These are phyloP conservation scores for Seiridium cupressi DNA, from an alignment of 2,329 filamentous ascomycete genomes.

Conservation along the genomic window DNA sequence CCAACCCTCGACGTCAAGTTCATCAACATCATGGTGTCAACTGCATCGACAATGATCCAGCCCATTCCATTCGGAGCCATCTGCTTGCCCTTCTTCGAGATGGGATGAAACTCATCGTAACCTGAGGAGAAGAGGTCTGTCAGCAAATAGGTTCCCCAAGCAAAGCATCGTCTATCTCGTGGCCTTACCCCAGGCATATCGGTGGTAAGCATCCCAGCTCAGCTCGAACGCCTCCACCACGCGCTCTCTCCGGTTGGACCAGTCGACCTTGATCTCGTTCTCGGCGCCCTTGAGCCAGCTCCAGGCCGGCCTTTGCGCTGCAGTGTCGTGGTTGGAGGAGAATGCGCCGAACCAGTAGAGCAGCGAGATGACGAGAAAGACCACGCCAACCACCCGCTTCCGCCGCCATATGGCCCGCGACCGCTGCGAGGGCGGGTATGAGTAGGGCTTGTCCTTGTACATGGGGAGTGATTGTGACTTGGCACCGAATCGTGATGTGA, in stretches of 20 bases:
- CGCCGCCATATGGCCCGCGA: slow-evolving; percentile 59
- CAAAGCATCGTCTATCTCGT: background rate
- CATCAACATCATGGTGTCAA: slow-evolving; percentile 98
- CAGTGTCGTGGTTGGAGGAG: slow-evolving; percentile 30
- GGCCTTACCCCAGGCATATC: slow-evolving; percentile 85
- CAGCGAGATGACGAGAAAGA: slow-evolving; percentile 51
- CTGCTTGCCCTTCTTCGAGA: slow-evolving; percentile 73
- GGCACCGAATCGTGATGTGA: slow-evolving; percentile 32
- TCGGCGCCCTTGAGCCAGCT: slow-evolving; percentile 52
- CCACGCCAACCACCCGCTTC: slow-evolving; percentile 57
- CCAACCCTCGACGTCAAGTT: slow-evolving; percentile 84
- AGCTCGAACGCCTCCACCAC: slow-evolving; percentile 88
- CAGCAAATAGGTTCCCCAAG: slow-evolving; percentile 16
- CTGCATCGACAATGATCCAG: slow-evolving; percentile 95
- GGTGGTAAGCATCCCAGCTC: slow-evolving; percentile 91
- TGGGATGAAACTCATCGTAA: slow-evolving; percentile 82
- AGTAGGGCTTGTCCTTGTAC: slow-evolving; percentile 99
- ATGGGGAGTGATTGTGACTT: slow-evolving; percentile 69
- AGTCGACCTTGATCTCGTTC: slow-evolving; percentile 55
- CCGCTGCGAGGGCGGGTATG: slow-evolving; percentile 60
- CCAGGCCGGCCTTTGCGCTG: slow-evolving; percentile 41
- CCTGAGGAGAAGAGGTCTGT: slow-evolving; percentile 42
- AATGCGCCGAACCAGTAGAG: slow-evolving; percentile 73
- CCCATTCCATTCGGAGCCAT: slow-evolving; percentile 90
- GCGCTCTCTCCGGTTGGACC: slow-evolving; percentile 72